A percentile compares a stretch with the other conserved stretches of the same genome.
These are phyloP conservation scores for Choiromyces venosus DNA, from an alignment of 495 filamentous ascomycete species.

Conservation along the genomic window DNA sequence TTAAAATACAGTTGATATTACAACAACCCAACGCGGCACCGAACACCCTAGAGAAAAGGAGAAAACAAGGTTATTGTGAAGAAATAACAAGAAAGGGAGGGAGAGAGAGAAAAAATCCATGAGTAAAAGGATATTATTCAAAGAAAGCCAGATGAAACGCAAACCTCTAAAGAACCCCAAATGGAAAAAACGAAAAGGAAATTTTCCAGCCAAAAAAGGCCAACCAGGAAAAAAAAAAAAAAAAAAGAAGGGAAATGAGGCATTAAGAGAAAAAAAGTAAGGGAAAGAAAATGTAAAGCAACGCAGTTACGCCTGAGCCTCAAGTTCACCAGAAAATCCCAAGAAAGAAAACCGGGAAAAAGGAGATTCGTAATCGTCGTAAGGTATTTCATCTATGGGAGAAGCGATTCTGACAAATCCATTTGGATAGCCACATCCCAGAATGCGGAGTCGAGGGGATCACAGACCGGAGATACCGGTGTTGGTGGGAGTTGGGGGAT, in stretches of 20 bases:
- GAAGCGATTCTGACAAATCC: neutral
- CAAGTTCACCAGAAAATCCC: neutral
- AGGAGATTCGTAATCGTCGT: conserved; percentile 1
- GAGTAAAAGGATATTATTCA: neutral
- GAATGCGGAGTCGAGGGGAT: neutral
- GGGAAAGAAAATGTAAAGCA: neutral
- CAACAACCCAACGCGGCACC: neutral
- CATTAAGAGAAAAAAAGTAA: neutral
- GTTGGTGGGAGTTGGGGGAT: neutral
- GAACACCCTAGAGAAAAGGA: neutral
- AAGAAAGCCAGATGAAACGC: neutral
- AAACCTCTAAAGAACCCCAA: neutral
- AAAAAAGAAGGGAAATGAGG: too few relatives aligned
- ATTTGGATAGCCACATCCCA: neutral
- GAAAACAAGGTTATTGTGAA: neutral
- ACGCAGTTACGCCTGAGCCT: neutral
- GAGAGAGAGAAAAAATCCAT: neutral
- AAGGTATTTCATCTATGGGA: neutral
- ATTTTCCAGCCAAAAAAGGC: neutral
- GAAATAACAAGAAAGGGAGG: neutral
- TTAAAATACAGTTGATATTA: conserved; percentile 2
- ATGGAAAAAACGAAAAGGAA: neutral
- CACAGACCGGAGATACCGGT: neutral
- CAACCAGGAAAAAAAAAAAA: neutral
- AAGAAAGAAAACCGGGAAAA: neutral